phyloP scores from a whole-genome alignment of 2,329 filamentous ascomycete genomes.

The Fusarium newnesense region DNA sequence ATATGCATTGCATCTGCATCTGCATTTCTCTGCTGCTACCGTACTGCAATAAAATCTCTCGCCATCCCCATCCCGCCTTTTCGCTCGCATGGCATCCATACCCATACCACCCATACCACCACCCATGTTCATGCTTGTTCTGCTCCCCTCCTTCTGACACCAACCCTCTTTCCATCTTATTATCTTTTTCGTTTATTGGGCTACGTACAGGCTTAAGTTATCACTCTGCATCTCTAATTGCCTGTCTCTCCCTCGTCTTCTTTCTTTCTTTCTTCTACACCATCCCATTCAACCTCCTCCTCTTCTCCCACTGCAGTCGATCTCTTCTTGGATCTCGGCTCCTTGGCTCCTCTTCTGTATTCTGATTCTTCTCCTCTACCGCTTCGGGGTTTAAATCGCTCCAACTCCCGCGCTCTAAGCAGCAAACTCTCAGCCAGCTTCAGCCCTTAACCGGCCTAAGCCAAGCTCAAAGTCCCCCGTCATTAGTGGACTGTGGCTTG shows the following conservation, averaged over 20 bases:
- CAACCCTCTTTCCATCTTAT: slow-evolving; percentile 6
- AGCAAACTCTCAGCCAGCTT: slow-evolving; percentile 28
- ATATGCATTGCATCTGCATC: slow-evolving; percentile 22
- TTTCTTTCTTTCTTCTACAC: slow-evolving; percentile 6
- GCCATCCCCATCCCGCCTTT: slow-evolving; percentile 36
- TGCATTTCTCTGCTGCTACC: slow-evolving; percentile 19
- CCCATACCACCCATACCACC: background rate
- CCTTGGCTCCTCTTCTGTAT: slow-evolving; percentile 16
- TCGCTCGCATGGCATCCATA: slow-evolving; percentile 26
- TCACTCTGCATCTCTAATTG: slow-evolving; percentile 7
- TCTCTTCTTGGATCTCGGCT: slow-evolving; percentile 25
- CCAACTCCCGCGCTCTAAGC: slow-evolving; percentile 31
- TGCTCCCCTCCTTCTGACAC: slow-evolving; percentile 15
- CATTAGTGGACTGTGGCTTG: slow-evolving; percentile 32
- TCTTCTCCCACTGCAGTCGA: background rate
- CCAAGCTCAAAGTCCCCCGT: slow-evolving; percentile 20
- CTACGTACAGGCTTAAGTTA: slow-evolving; percentile 11
- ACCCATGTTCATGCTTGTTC: slow-evolving; percentile 15
- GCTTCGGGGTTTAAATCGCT: slow-evolving; percentile 22
- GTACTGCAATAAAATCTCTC: slow-evolving; percentile 36
- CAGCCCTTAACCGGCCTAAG: slow-evolving; percentile 4
- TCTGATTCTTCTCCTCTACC: slow-evolving; percentile 1
- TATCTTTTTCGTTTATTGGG: slow-evolving; percentile 29
- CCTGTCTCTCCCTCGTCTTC: background rate
- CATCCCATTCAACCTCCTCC: background rate